Percentiles rank a stretch among this genome's conserved stretches.
These are phyloP conservation scores for Tarenaya hassleriana DNA, from an alignment of 345 rosid genomes.

Conservation along the genomic window DNA sequence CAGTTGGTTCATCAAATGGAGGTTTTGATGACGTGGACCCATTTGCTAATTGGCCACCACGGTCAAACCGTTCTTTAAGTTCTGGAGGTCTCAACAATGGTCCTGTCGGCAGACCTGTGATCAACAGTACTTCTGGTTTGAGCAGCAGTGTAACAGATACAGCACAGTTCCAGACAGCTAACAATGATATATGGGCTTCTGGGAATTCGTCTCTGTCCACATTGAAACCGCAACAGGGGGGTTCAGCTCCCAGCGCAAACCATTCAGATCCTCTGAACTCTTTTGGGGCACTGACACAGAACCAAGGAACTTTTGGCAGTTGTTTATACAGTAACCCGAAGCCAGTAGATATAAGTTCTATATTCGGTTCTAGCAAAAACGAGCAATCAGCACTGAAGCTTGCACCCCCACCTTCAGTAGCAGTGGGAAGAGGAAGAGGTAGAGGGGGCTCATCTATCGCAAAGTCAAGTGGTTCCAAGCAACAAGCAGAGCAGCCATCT, in stretches of 20 bases:
- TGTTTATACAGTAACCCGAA: constrained; percentile 40
- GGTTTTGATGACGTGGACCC: constrained; percentile 74
- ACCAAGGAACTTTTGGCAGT: constrained; percentile 36
- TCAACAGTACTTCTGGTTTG: constrained; percentile 31
- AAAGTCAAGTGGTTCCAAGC: constrained; percentile 37
- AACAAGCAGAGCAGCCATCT: constrained; percentile 47
- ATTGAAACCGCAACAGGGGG: constrained; percentile 36
- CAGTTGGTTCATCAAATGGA: constrained; percentile 36
- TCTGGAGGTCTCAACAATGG: constrained; percentile 44
- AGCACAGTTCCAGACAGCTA: constrained; percentile 27
- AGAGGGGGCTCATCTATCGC: constrained; percentile 36
- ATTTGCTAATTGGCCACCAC: constrained; percentile 89
- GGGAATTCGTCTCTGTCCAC: constrained; percentile 35
- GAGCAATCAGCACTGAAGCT: constrained; percentile 60
- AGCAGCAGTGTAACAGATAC: constrained; percentile 23
- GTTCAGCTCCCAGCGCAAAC: constrained; percentile 28
- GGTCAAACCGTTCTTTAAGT: constrained; percentile 35
- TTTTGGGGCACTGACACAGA: constrained; percentile 48
- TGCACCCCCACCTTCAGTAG: constrained; percentile 80
- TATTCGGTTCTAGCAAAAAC: constrained; percentile 55
- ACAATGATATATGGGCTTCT: constrained; percentile 46
- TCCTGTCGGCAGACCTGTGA: constrained; percentile 5
- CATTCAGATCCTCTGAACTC: constrained; percentile 38
- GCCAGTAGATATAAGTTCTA: constrained; percentile 58
- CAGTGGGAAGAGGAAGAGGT: constrained; percentile 75